Evolutionary conservation across 2,329 filamentous ascomycete genomes (phyloP), one percentile per base, ranked within the genome.

Genomic region (Claviceps spartinae): DNA sequence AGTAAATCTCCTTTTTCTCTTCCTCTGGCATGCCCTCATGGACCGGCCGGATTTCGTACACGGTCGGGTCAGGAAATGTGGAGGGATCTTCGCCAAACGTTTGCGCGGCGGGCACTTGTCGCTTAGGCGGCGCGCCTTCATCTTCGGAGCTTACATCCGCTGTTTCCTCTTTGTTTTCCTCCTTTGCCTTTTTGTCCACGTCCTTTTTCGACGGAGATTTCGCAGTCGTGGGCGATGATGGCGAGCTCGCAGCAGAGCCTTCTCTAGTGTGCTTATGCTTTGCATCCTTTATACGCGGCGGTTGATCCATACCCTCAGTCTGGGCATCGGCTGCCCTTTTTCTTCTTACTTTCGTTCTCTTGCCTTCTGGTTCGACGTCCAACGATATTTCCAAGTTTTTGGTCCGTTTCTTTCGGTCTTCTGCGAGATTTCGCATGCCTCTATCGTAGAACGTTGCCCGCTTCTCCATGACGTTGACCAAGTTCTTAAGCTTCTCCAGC

Each of bases 41-140:
- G 24, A 90, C 75, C 0, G 83, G 76, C 52, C 83, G 83, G 56
- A 98, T 96, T 64, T 98, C 86, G 72, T 98, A 98, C 48, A 96
- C 78, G 38, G 91, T 95, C 1, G 90, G 89, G 63, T 98, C 93
- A 20, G 81, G 80, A 61, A 91, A 95, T n/a, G 83, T 88, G 26
- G 88, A 86, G 0, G 91, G 91, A 63, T 97, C 89, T 41, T 91
- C 84, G 54, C 91, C 91, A 65, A 96, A 97, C 1, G 88, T 90
- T 68, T 95, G 87, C 62, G 83, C 83, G 54, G 90, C 85, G 5
- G 86, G 88, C 42, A 78, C 75, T 48, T 83, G 80, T 26, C 78
- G 76, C 56, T 76, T 75, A 62, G 83, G 75, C 53, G 78, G 77
- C 60, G 80, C 72, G 59, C 79, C 70, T 63, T 81, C 76, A 54